Evolutionary conservation across 202 grass and related monocot genomes (phyloP), one percentile per base, ranked within the genome.

Genomic region (Alloteropsis angusta): DNA sequence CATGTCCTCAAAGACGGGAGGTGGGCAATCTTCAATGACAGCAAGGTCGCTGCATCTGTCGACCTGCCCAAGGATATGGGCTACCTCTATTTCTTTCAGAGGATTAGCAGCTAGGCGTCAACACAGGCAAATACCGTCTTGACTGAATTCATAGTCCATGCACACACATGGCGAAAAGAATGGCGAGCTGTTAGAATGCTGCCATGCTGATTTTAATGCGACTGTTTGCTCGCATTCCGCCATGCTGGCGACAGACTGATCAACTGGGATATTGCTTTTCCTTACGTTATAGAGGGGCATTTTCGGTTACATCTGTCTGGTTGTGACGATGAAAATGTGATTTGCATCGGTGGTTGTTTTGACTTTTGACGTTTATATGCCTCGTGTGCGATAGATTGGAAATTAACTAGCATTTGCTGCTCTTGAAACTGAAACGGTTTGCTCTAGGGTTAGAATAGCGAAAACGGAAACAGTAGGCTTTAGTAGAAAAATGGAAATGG

Each of bases 1-100:
- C 96, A 99, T 84, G 86, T 99, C 8, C 78, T 85, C 28, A 99
- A 95, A 77, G 82, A 99, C 26, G 92, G 89, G 71, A 93, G 84
- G 74, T 99, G 96, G 96, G 82, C 84, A 17, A 99, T 99, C 28
- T 95, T 91, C 64, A 95, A 99, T 16, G 96, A 99, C 65, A 86
- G 74, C 23, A 99, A 95, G 84, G 96, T 95, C 22, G 96, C 87
- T 15, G 84, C 84, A 58, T 99, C 96, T 7, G 90, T 99, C 3
- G 80, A 99, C 26, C 90, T 93, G 60, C 96, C 96, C 19, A 99
- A 99, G 84, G 96, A 99, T 67, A 95, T 99, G 92, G 96, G 89
- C 16, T 99, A 99, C 78, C 85, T 99, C 15, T 99, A 99, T 78
- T 95, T 99, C 79, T 99, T 89, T 59, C 87, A 93, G 80, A 88